Evolutionary conservation across 2,329 filamentous ascomycete genomes (phyloP), one percentile per base, ranked within the genome.

Genomic region (Xylaria polymorpha): DNA sequence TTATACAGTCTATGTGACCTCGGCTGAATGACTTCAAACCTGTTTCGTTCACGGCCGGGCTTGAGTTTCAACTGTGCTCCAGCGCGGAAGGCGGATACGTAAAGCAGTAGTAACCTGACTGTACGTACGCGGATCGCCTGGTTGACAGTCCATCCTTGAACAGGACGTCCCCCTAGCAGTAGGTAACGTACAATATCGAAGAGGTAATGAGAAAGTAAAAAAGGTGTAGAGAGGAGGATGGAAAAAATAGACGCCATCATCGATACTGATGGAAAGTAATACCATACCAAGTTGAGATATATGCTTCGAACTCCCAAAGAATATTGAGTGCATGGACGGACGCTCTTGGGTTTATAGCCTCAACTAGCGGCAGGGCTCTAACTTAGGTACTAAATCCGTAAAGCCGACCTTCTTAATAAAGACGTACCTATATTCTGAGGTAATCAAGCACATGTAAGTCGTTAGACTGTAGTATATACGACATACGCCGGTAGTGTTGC

Each of bases 121-220:
- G 66, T 61, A n/a, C 66, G 69, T 4, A 68, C 62, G 25, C 59
- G 53, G 20, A 64, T 25, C 10, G 69, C 69, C 43, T 71, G 61
- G 32, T 37, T 61, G 29, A 71, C 12, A 46, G 58, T 63, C 69
- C 69, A 71, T 25, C 18, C 48, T 44, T 43, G 37, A 7, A 61
- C 58, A 10, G 69, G 69, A 15, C 69, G 69, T 9, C 46, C 62
- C 35, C n/a, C 18, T 6, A 66, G 66, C 1, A 60, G 9, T 8
- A 66, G 10, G 37, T 5, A 66, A 35, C 59, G 39, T 39, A 46
- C 20, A 6, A 69, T 57, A 39, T 71, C 60, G 29, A 66, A 51
- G 32, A 63, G 18, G 48, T 66, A 71, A 9, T 48, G 46, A 9
- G 22, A n/a, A 44, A 71, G 62, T 14, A 69, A 18, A 20, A 66